phyloP scores from a whole-genome alignment of 2,329 filamentous ascomycete species.

The Raffaelea albimanens region DNA sequence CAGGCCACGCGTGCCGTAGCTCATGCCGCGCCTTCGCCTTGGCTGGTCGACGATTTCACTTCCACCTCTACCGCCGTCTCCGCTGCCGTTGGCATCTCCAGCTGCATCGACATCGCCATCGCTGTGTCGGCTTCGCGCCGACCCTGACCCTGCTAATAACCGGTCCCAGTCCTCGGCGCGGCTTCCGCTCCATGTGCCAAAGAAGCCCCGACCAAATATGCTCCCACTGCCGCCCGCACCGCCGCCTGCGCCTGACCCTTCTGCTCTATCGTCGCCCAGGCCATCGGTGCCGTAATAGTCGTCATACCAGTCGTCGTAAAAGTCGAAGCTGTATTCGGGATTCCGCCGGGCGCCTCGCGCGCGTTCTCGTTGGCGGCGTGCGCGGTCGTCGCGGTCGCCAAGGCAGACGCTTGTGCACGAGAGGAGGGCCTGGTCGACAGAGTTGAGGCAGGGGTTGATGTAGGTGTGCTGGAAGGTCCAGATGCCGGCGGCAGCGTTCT shows the following conservation, averaged over 20 bases:
- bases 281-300: conserved; percentile 28
- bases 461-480: conserved; percentile 85
- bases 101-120: conserved; percentile 19
- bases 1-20: conserved; percentile 62
- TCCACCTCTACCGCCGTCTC: conserved; percentile 5
- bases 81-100: conserved; percentile 13
- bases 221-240: conserved; percentile 14
- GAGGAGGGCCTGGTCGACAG: conserved; percentile 56
- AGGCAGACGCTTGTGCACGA: conserved; percentile 64
- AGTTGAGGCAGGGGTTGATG: conserved; percentile 68
- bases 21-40: conserved; percentile 72
- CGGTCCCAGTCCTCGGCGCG: conserved; percentile 71
- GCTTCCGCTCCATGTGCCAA: conserved; percentile 61
- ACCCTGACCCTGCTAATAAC: conserved; percentile 61
- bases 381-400: conserved; percentile 64
- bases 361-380: conserved; percentile 58
- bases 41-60: conserved; percentile 50
- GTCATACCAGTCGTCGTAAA: conserved; percentile 94
- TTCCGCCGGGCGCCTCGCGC: conserved; percentile 39
- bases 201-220: conserved; percentile 46
- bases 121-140: conserved; percentile 25
- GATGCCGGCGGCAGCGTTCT: conserved; percentile 82
- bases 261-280: conserved; percentile 15
- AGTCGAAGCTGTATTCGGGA: conserved; percentile 85
- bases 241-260: conserved; percentile 24